phyloP scores from a whole-genome alignment of 2,329 filamentous ascomycete species.

The Calonectria pteridis region DNA sequence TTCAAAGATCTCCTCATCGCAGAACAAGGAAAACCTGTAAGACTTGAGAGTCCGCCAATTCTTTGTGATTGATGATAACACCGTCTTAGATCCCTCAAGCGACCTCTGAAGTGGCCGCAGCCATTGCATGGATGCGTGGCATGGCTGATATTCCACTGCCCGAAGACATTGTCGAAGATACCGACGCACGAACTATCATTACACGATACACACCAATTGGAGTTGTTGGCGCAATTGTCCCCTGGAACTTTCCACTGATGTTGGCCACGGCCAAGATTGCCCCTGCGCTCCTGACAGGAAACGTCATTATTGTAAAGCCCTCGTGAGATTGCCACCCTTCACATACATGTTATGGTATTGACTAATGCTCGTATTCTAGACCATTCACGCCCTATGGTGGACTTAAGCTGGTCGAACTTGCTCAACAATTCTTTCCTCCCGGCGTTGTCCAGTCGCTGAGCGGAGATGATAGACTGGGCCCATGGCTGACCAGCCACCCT shows the following conservation, averaged over 20 bases:
- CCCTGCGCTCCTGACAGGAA: slow-evolving; percentile 68
- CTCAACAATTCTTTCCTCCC: slow-evolving; percentile 68
- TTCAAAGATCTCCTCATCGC: slow-evolving; percentile 41
- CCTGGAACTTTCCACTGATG: slow-evolving; percentile 70
- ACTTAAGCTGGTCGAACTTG: slow-evolving; percentile 72
- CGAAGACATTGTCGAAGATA: slow-evolving; percentile 56
- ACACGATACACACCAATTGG: slow-evolving; percentile 56
- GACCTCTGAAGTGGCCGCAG: slow-evolving; percentile 37
- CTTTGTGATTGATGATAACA: background rate
- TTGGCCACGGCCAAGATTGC: slow-evolving; percentile 66
- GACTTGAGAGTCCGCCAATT: background rate
- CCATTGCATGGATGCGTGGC: slow-evolving; percentile 45
- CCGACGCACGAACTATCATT: slow-evolving; percentile 44
- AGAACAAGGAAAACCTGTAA: slow-evolving; percentile 49
- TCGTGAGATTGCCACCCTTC: slow-evolving; percentile 46
- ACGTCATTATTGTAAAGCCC: slow-evolving; percentile 68
- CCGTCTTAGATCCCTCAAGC: slow-evolving; percentile 38
- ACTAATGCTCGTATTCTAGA: background rate
- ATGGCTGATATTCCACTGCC: slow-evolving; percentile 47
- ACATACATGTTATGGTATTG: accelerated
- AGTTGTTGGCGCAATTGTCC: slow-evolving; percentile 61
- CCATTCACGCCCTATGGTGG: slow-evolving; percentile 69
- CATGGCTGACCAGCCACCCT: slow-evolving; percentile 69
- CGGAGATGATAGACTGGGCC: slow-evolving; percentile 71
- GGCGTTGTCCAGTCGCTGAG: slow-evolving; percentile 73